Base-by-base conservation (phyloP, 2,329 filamentous ascomycete genomes). In the Arthrobotrys musiformis region DNA sequence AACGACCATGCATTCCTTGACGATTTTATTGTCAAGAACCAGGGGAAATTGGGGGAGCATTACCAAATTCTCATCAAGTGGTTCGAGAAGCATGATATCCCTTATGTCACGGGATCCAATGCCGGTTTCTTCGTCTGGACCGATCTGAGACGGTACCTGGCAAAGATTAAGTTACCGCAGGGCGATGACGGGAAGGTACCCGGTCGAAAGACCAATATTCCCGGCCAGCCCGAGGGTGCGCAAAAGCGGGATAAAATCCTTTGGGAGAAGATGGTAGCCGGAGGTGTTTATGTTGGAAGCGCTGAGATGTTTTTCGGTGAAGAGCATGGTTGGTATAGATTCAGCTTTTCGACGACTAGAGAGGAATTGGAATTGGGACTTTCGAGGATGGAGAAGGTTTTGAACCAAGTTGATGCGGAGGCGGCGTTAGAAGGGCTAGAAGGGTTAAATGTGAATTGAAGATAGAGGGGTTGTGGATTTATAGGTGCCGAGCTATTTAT, bases 101-200 rank as follows among this genome's bases (percentile, higher is more conserved):
- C 83, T 13, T 87, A 87, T 78, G 83, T 85, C 0, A 81, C 83
- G 0, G 86, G 86, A 0, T 84, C 82, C 3, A 89, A 89, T 76
- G 88, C 88, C 0, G 88, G 86, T 0, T 88, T 89, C 79, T 90
- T 89, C 79, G 78, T 89, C 1, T 89, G 86, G 84, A 81, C 88
- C 1, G 84, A 89, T 79, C 79, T 90, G 1, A 82, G 82, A 0
- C 35, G 44, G 46, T 75, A 67, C 54, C 46, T 78, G 40, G 56
- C 52, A 7, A 70, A 63, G 30, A 62, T 68, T 13, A 73, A 70
- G 24, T 19, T 78, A 22, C 73, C 73, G 17, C 37, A 73, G 26
- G 64, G 66, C 19, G 63, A 77, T 44, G 62, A 76, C 24, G 69
- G 69, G 28, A 69, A 69, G 37, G 37, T 78, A n/a, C 64, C 64